phyloP scores from a whole-genome alignment of 805 yeast genomes.

The Sugiyamaella smithiae region DNA sequence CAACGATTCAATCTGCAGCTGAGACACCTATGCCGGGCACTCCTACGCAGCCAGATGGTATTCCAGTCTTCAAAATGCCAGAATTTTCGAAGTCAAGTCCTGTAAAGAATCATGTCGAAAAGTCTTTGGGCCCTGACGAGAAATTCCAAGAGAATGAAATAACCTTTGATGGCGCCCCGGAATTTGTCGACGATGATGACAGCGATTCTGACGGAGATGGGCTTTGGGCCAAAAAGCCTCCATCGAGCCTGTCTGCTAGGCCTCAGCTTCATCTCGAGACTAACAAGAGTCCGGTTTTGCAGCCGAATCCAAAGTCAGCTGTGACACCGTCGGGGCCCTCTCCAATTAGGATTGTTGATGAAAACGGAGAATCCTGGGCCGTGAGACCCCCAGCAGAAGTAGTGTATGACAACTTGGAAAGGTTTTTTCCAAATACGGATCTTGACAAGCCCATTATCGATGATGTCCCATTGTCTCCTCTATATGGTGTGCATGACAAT shows the following conservation, averaged over 20 bases:
- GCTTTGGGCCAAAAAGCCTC: slow-evolving; percentile 54
- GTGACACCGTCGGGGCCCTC: slow-evolving; percentile 12
- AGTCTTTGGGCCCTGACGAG: slow-evolving; percentile 27
- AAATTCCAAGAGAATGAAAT: slow-evolving; percentile 71
- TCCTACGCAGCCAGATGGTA: too few species aligned
- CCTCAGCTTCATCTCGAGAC: slow-evolving; percentile 18
- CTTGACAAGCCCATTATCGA: slow-evolving; percentile 89
- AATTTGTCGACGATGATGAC: slow-evolving; percentile 36
- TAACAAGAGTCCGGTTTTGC: slow-evolving; percentile 6
- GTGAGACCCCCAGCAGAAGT: slow-evolving; percentile 95
- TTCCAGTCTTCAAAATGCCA: slow-evolving; percentile 12
- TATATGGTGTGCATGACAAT: not conserved
- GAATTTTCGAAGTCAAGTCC: slow-evolving; percentile 12
- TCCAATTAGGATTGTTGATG: slow-evolving; percentile 17
- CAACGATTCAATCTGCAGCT: slow-evolving; percentile 1
- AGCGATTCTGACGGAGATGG: slow-evolving; percentile 52
- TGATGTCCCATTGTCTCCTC: slow-evolving; percentile 43
- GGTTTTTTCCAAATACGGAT: slow-evolving; percentile 88
- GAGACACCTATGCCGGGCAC: not conserved
- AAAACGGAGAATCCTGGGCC: slow-evolving; percentile 46
- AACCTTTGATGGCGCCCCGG: slow-evolving; percentile 73
- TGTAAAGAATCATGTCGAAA: not conserved
- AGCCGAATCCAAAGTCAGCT: slow-evolving; percentile 18
- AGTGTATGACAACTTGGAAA: slow-evolving; percentile 85
- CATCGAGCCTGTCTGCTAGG: slow-evolving; percentile 14